Evolutionary conservation across 805 yeast species (phyloP), one percentile per base, ranked within the genome.

Genomic region (Saturnispora dispora): DNA sequence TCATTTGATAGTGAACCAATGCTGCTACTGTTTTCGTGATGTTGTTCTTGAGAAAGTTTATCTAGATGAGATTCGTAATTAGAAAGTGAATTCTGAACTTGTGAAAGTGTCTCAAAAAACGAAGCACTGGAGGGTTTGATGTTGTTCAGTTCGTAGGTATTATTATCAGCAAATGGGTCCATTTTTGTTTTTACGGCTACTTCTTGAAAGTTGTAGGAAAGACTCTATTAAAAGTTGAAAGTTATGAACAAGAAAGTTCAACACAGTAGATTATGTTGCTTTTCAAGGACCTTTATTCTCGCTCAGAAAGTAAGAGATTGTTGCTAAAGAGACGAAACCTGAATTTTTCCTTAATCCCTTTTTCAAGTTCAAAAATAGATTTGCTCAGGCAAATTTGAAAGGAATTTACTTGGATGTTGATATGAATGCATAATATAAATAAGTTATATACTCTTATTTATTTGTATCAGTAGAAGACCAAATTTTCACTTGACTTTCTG

Each of bases 401-500:
- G 7, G 33, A 11, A 30, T 30, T 30, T 30, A 9, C 13, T 18
- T 20, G 13, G 7, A 9, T 37, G 22, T 37, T 18, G 23, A 37
- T 37, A 10, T 37, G 18, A 17, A 37, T 18, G 41, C 20, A n/a
- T 35, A 35, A n/a, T 17, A 35, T n/a, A 35, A 37, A 18, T 20
- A 8, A 37, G 13, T 3, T 4, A 20, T 10, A 37, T 18, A 18
- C 11, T 37, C n/a, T 23, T 22, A 22, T 13, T 23, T 8, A 8
- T 46, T 36, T 20, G 25, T 20, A 36, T 39, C 45, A 6, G 10
- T 13, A 8, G 41, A 37, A n/a, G 45, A 28, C 70, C 70, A 66
- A 7, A 65, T 54, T 17, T 56, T 53, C 9, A 52, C 44, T 48
- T 67, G 64, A 32, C 60, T 59, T 7, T 52, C 43, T 1, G 44